A percentile compares a stretch with the other conserved stretches of the same genome.
phyloP scores from a whole-genome alignment of 139 green algal genomes.

The Deuterostichococcus epilithicus region DNA sequence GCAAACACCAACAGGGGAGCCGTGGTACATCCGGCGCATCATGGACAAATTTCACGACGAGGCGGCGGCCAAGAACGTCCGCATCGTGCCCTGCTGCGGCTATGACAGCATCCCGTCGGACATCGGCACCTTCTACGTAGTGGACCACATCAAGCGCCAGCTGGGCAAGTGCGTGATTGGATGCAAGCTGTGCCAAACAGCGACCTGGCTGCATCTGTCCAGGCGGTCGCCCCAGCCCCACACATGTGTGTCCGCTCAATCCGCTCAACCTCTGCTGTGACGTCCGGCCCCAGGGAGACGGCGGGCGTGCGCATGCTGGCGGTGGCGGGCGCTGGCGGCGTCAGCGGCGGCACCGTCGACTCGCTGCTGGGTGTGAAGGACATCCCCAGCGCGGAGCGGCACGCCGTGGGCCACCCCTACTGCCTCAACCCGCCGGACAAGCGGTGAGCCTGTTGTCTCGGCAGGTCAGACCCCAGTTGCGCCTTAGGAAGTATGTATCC shows the following conservation, averaged over 20 bases:
- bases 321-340: conserved; percentile 26
- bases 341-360: conserved; percentile 65
- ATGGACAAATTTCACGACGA: conserved; percentile 44
- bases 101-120: conserved; percentile 88
- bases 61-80: conserved; percentile 41
- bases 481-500: too few species aligned
- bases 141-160: conserved; percentile 38
- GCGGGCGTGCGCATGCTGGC: conserved; percentile 37
- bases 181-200: not conserved
- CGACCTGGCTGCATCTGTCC: not conserved
- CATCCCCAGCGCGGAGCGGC: conserved; percentile 8
- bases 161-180: conserved; percentile 37
- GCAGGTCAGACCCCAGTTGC: too few species aligned
- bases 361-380: conserved; percentile 19
- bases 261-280: not conserved
- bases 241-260: too few species aligned
- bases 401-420: conserved; percentile 24
- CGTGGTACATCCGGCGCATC: conserved; percentile 65
- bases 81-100: conserved; percentile 76
- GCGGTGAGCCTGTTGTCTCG: not conserved
- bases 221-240: too few species aligned
- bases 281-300: conserved; percentile 18
- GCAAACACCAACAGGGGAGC: conserved; percentile 52
- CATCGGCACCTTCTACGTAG: conserved; percentile 63
- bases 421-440: conserved; percentile 22